Evolutionary conservation across 306 rosid species (phyloP).

Genomic region (Prunus campanulata): DNA sequence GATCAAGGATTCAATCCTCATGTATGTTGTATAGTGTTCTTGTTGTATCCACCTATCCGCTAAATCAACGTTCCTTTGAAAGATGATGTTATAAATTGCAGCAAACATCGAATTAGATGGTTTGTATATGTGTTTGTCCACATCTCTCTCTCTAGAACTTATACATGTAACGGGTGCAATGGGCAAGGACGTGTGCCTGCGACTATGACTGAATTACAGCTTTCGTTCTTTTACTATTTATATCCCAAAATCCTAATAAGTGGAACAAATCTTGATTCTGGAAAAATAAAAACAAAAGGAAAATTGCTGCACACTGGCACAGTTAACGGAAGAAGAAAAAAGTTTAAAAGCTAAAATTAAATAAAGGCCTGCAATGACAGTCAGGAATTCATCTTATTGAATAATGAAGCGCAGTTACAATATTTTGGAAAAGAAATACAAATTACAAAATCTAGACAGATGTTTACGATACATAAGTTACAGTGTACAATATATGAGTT

Average conservation of each 20-base stretch:
- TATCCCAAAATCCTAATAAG: no score
- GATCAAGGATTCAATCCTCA: not conserved
- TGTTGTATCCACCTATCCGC: not conserved
- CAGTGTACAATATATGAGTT: not conserved
- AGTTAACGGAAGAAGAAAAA: not conserved
- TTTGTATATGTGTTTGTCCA: no score
- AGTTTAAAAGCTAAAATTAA: not conserved
- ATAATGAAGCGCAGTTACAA: not conserved
- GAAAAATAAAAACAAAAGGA: no score
- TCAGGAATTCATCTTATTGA: not conserved
- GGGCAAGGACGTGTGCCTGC: no score
- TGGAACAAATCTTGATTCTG: no score
- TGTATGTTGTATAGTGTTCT: not conserved
- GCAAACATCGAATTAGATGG: no score
- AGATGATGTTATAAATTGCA: not conserved
- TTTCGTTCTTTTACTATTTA: not conserved
- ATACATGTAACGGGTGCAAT: no score
- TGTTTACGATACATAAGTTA: constrained; percentile 1
- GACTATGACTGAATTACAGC: no score
- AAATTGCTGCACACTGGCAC: not conserved
- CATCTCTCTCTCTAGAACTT: no score
- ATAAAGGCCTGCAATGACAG: not conserved
- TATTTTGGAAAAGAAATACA: not conserved
- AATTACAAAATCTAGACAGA: not conserved
- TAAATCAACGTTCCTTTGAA: not conserved